Percentiles rank a stretch among this genome's conserved stretches.
Evolutionary conservation across 177 flowering plant genomes (phyloP).

Genomic region (Vitis hybrid): DNA sequence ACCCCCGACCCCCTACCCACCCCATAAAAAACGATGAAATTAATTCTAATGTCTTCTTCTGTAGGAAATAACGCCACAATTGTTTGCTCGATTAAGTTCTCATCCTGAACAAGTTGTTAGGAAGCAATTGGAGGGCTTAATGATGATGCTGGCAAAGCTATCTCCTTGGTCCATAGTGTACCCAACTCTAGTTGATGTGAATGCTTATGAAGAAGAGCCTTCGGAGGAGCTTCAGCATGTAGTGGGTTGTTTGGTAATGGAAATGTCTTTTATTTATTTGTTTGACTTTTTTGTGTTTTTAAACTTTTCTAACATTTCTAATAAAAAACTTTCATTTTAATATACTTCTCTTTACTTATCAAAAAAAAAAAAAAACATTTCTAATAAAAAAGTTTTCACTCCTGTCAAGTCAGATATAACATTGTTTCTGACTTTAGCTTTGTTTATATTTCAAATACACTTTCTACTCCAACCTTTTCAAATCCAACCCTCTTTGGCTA

Average conservation of each 20-base stretch:
- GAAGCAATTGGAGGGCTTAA: constrained; percentile 71
- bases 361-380: neutral
- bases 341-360: no score
- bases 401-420: neutral
- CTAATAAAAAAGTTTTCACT: neutral
- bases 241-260: constrained; percentile 77
- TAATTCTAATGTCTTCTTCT: constrained; percentile 12
- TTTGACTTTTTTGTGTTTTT: constrained; percentile 5
- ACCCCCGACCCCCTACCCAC: neutral
- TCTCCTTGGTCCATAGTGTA: constrained; percentile 92
- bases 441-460: neutral
- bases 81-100: constrained; percentile 90
- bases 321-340: neutral
- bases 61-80: constrained; percentile 92
- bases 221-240: constrained; percentile 85
- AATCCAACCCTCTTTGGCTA: neutral
- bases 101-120: constrained; percentile 83
- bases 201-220: constrained; percentile 70
- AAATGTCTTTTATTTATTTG: constrained; percentile 12
- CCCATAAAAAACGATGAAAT: neutral
- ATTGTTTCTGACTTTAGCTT: neutral
- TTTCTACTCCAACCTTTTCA: neutral
- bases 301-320: neutral
- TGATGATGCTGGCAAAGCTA: constrained; percentile 81
- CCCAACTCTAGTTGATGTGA: constrained; percentile 87